Conservation (phyloP, 2,329 filamentous ascomycete genomes). For the Aspergillus ochraceus region DNA sequence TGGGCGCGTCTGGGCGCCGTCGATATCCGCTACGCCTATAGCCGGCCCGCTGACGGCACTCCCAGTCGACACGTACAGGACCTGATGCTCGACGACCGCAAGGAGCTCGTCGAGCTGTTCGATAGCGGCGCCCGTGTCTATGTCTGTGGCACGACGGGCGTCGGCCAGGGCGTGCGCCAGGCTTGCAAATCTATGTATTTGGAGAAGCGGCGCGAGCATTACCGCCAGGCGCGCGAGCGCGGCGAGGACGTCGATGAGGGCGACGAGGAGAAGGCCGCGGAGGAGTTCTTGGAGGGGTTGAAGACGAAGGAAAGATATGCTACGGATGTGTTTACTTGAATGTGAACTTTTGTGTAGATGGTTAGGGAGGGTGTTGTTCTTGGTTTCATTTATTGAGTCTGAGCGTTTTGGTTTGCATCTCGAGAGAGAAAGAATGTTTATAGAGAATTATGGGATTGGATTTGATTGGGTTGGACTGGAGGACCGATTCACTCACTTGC, state of each 20-base stretch:
- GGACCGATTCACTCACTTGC: neutral
- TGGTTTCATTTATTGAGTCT: neutral
- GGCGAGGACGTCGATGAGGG: slow-evolving; percentile 35
- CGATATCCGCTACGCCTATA: slow-evolving; percentile 62
- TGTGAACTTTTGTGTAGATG: neutral
- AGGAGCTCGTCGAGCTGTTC: slow-evolving; percentile 48
- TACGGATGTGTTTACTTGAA: slow-evolving; percentile 57
- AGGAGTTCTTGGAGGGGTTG: slow-evolving; percentile 29
- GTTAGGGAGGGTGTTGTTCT: neutral
- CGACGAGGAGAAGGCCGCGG: slow-evolving; percentile 29
- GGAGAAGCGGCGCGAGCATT: slow-evolving; percentile 29
- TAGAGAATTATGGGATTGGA: neutral
- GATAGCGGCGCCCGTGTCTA: slow-evolving; percentile 57
- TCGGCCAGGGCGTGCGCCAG: slow-evolving; percentile 52
- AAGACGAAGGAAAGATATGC: slow-evolving; percentile 56
- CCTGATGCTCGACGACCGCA: slow-evolving; percentile 48
- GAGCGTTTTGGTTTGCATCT: neutral
- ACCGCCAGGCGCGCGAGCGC: slow-evolving; percentile 34
- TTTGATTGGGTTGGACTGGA: neutral
- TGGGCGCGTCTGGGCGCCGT: slow-evolving; percentile 66
- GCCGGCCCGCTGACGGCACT: slow-evolving; percentile 47
- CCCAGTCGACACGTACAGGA: slow-evolving; percentile 57
- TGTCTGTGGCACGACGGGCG: slow-evolving; percentile 61
- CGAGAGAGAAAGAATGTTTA: neutral
- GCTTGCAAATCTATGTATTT: slow-evolving; percentile 38